Evolutionary conservation across 208 protist species (phyloP).

Genomic region (Leishmania amazonensis): DNA sequence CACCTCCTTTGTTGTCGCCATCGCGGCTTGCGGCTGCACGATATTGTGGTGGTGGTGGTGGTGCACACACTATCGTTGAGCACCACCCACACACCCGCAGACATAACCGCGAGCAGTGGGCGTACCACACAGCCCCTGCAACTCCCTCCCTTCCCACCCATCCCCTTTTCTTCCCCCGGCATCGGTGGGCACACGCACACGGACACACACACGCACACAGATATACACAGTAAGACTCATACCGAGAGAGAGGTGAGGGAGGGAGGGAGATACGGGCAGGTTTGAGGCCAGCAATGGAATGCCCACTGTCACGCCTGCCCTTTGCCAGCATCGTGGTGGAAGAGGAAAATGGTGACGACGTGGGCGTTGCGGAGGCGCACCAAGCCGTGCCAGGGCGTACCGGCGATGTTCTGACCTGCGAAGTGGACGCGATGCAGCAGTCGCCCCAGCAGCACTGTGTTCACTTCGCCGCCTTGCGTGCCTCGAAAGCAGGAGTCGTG

Average conservation of each 20-base stretch:
- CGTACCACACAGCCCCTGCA: not conserved
- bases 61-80: not conserved
- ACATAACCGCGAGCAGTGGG: not conserved
- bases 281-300: slow-evolving; percentile 25
- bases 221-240: not conserved
- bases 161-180: not conserved
- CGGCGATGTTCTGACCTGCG: not conserved
- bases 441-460: not conserved
- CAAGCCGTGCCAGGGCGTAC: not conserved
- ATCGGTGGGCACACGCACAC: not conserved
- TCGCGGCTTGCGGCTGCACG: not conserved
- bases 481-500: not conserved
- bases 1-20: not conserved
- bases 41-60: not conserved
- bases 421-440: not conserved
- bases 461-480: not conserved
- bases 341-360: slow-evolving; percentile 7
- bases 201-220: too few species aligned
- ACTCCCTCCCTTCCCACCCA: not conserved
- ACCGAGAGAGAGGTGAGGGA: not conserved
- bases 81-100: not conserved
- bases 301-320: slow-evolving; percentile 16
- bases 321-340: slow-evolving; percentile 34
- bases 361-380: not conserved
- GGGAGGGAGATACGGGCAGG: not conserved